Evolutionary conservation across 1,284 basidiomycete genomes (phyloP), one percentile per base, ranked within the genome.

Genomic region (Cutaneotrichosporon sp.): DNA sequence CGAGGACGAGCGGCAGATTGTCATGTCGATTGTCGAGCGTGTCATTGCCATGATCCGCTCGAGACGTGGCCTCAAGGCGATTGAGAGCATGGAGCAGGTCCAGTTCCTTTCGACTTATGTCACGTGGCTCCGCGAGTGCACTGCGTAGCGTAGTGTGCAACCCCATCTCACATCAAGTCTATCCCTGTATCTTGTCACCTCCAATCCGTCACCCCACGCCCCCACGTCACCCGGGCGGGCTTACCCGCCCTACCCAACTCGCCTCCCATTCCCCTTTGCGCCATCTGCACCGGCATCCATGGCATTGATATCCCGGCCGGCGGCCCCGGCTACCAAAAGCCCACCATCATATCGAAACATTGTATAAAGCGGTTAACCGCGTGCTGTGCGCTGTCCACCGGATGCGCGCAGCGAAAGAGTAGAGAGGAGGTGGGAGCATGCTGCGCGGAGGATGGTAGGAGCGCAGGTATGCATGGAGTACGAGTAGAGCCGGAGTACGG

Each of bases 31-130:
- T 36, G 87, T 93, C 4, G 87, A 90, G 74, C 84, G 85, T 25
- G 87, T 86, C 2, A 89, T 97, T 59, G 80, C 82, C 4, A 85
- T 93, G 62, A 86, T 94, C 29, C 80, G 94, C 52, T 82, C 84
- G 59, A 81, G 92, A 64, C 80, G 93, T 60, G 93, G 91, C 67
- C 79, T 88, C 59, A 92, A 93, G 76, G 92, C 92, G 2, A 86
- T 97, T 45, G 93, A 97, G 79, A 94, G 91, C 9, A 89, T 89
- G 73, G 91, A 95, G 75, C 93, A 97, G 77, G 94, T 95, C 20
- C 83, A 85, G 68, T 95, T 95, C 75, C 78, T 97, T 58, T 72
- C 88, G 5, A 87, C 89, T 38, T 97, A 89, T 77, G 86, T 93
- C 3, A 84, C 87, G 38, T 87, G 86, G 80, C 74, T 92, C 62